Evolutionary conservation across 305 asterid species (phyloP).

Genomic region (Rubia occidens): DNA sequence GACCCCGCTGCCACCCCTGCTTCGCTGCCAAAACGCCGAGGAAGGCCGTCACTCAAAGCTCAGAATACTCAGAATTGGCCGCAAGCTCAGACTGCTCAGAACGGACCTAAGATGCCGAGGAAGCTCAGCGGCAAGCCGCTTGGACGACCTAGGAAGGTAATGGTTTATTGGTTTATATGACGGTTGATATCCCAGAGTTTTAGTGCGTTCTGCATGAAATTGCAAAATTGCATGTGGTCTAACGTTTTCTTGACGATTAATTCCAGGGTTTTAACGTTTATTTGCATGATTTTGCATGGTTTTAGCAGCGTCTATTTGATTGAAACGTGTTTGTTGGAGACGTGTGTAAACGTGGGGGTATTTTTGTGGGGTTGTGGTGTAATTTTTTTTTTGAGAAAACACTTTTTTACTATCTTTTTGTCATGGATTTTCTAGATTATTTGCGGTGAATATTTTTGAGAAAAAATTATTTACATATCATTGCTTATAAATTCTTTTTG

Average conservation of each 20-base stretch:
- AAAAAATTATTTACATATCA: too few relatives aligned
- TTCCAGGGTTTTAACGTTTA: background rate
- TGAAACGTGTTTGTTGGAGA: background rate
- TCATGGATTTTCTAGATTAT: background rate
- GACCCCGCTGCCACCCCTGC: constrained; percentile 9
- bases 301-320: background rate
- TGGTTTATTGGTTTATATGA: too few relatives aligned
- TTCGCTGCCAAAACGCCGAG: constrained; percentile 39
- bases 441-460: background rate
- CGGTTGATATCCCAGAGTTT: background rate
- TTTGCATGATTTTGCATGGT: background rate
- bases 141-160: constrained; percentile 81
- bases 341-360: background rate
- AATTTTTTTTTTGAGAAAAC: background rate
- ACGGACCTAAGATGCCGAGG: constrained; percentile 31
- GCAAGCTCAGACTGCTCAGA: constrained; percentile 17
- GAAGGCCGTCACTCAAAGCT: constrained; percentile 48
- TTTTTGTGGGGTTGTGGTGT: background rate
- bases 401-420: background rate
- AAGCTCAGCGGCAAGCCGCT: constrained; percentile 54
- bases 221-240: background rate
- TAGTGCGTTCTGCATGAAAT: background rate
- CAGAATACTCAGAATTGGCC: constrained; percentile 17
- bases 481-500: background rate
- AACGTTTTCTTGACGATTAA: background rate